Evolutionary conservation across 2,329 filamentous ascomycete species (phyloP), one percentile per base, ranked within the genome.

Genomic region (Xylaria sp.): DNA sequence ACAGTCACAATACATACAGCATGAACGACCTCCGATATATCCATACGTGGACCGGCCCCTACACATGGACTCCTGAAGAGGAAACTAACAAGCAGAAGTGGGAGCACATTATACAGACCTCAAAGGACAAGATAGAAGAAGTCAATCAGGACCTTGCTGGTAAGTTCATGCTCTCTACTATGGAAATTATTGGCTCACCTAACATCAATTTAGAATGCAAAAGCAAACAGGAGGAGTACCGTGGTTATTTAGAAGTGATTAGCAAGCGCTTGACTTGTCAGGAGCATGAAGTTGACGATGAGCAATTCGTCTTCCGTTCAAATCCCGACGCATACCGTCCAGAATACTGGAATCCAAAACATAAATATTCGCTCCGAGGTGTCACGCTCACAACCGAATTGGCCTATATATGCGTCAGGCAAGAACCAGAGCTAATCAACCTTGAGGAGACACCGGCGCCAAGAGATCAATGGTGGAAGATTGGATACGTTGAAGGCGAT

Each of bases 401-500:
- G 1, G 72, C 79, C 8, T 85, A 82, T 58, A 69, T 84, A 29
- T 82, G 81, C 60, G 73, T 72, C 52, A 71, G 76, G 37, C 63
- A 71, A 16, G 74, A 75, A 49, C 66, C 67, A 4, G 71, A 77
- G 46, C 63, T 78, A 26, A 75, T 77, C 45, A 75, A 79, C 16
- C 44, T 78, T n/a, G 72, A 69, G 1, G 73, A 71, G 26, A 54
- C 58, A 3, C 47, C 69, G 2, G 58, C 62, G 19, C 54, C 65
- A 3, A 58, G 57, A 16, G 80, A 83, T 48, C 81, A 83, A 62
- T 85, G 82, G 82, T 85, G 82, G 82, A 76, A 76, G 58, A 69
- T 84, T 42, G 71, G 75, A 34, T 81, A 77, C 56, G 65, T 67
- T 19, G 64, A 71, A 11, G 63, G 69, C 16, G 73, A 74, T 9